These are phyloP conservation scores for Coelastrella sp. DNA, from an alignment of 139 green algal genomes.

Conservation along the genomic window DNA sequence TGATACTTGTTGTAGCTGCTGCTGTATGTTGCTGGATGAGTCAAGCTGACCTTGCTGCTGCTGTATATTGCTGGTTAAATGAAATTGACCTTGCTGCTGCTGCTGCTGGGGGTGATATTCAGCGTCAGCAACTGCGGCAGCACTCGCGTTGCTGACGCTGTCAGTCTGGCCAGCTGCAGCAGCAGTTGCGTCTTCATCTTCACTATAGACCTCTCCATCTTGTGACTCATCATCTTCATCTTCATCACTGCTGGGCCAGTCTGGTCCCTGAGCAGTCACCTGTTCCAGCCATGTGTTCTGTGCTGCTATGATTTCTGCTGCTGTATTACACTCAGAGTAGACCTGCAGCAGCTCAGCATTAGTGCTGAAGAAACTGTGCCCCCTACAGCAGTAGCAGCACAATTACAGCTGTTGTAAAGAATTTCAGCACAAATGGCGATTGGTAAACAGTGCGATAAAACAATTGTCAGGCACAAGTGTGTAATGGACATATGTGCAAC, in stretches of 20 bases:
- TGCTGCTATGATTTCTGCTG: conserved; percentile 82
- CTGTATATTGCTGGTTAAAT: not conserved
- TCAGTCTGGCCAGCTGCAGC: conserved; percentile 13
- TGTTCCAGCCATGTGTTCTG: conserved; percentile 77
- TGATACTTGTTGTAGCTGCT: not conserved
- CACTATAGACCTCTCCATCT: not conserved
- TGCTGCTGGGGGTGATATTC: not conserved
- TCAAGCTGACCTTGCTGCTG: not conserved
- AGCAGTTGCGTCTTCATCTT: conserved; percentile 16
- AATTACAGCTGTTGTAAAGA: not conserved
- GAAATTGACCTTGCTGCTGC: conserved; percentile 16
- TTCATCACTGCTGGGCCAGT: conserved; percentile 26
- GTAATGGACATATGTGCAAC: too few species aligned
- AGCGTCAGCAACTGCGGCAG: not conserved
- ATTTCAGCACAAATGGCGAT: not conserved
- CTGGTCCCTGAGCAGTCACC: conserved; percentile 6
- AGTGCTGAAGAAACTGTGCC: conserved; percentile 90
- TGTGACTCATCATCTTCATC: conserved; percentile 37
- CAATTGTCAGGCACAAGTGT: not conserved
- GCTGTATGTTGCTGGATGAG: not conserved
- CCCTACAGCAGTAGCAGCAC: conserved; percentile 66
- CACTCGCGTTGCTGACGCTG: not conserved
- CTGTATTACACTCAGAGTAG: conserved; percentile 84
- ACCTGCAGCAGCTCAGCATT: conserved; percentile 90
- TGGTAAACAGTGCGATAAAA: not conserved